phyloP scores from a whole-genome alignment of 164 flowering plant species.

The Magnolia changhungtana region DNA sequence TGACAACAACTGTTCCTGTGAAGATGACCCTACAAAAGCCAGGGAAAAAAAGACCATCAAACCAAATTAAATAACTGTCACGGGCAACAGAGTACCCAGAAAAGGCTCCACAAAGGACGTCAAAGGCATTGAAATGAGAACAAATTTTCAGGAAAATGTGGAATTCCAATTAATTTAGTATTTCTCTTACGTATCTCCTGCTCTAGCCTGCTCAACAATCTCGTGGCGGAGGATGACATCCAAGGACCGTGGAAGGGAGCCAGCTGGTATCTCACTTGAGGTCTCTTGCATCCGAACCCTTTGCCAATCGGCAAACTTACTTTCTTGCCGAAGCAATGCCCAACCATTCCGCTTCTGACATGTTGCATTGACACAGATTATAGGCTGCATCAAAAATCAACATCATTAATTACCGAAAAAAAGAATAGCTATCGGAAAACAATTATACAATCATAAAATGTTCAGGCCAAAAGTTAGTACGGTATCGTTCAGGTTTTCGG shows the following conservation, averaged over 20 bases:
- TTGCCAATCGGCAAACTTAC: conserved; percentile 98
- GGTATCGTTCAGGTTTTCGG: too few species aligned
- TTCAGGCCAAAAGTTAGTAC: too few species aligned
- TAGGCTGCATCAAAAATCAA: conserved; percentile 54
- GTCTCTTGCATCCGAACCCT: conserved; percentile 98
- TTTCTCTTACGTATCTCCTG: conserved; percentile 86
- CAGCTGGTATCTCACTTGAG: conserved; percentile 94
- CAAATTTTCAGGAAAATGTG: background rate
- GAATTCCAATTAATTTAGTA: background rate
- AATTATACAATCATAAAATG: background rate
- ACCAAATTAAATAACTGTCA: background rate
- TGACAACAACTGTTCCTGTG: conserved; percentile 88
- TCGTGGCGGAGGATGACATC: conserved; percentile 98
- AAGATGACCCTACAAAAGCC: conserved; percentile 66
- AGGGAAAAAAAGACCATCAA: background rate
- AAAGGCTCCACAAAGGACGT: background rate
- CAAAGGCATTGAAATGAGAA: background rate
- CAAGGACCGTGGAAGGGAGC: conserved; percentile 92
- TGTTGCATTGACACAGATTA: conserved; percentile 66
- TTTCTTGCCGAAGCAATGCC: conserved; percentile 89
- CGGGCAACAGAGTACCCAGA: background rate
- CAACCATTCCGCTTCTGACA: conserved; percentile 63
- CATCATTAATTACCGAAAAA: background rate
- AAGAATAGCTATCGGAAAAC: background rate
- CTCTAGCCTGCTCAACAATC: conserved; percentile 97